These are phyloP conservation scores for Hydnum rufescens DNA, from an alignment of 768 basidiomycete species.

Conservation along the genomic window DNA sequence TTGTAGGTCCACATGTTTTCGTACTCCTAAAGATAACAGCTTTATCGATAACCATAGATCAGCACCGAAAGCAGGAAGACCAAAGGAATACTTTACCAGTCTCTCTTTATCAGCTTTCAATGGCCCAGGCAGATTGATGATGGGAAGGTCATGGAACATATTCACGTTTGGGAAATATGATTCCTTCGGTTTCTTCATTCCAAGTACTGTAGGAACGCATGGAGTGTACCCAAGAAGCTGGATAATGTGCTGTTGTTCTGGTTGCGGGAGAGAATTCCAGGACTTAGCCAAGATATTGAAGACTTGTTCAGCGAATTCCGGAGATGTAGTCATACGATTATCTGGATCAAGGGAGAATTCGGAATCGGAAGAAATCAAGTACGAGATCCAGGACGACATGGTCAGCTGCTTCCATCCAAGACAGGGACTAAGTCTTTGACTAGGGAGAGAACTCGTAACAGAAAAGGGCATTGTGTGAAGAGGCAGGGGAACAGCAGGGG, in stretches of 20 bases:
- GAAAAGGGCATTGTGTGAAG: slow-evolving; percentile 44
- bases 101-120: slow-evolving; percentile 59
- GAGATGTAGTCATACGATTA: slow-evolving; percentile 42
- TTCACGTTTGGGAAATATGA: slow-evolving; percentile 74
- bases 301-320: slow-evolving; percentile 66
- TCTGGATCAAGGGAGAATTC: slow-evolving; percentile 25
- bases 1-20: slow-evolving; percentile 83
- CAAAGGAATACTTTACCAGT: slow-evolving; percentile 9
- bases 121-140: slow-evolving; percentile 50
- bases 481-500: slow-evolving; percentile 58
- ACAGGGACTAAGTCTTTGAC: slow-evolving; percentile 27
- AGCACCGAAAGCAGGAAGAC: neutral
- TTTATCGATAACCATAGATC: slow-evolving; percentile 18
- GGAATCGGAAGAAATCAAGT: slow-evolving; percentile 31
- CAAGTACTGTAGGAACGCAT: slow-evolving; percentile 55
- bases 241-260: slow-evolving; percentile 29
- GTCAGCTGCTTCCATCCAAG: slow-evolving; percentile 71
- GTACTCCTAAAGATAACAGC: slow-evolving; percentile 55
- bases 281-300: slow-evolving; percentile 41
- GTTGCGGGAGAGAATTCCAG: slow-evolving; percentile 44
- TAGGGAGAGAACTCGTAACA: slow-evolving; percentile 39
- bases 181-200: slow-evolving; percentile 50
- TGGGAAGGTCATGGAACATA: slow-evolving; percentile 75
- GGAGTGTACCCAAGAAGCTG: slow-evolving; percentile 28
- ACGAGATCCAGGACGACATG: slow-evolving; percentile 52